Evolutionary conservation across 352 stramenopile genomes (phyloP).

Genomic region (Phytophthora gonapodyides): DNA sequence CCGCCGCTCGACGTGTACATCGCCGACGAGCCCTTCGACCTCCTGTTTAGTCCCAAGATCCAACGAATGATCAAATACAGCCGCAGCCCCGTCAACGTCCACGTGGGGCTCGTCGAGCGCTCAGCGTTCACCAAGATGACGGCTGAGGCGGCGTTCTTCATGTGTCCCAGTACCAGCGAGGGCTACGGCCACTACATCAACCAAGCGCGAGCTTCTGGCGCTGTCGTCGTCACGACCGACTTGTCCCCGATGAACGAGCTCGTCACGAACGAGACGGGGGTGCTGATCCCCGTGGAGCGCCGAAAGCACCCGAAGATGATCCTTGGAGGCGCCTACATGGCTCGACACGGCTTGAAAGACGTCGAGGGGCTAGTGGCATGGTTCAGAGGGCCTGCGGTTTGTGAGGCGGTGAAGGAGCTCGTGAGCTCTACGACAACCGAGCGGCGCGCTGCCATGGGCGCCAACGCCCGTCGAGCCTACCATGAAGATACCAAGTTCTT

Average conservation of each 20-base stretch:
- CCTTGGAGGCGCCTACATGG: constrained; percentile 29
- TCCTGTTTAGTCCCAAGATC: constrained; percentile 18
- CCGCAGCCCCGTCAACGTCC: constrained; percentile 36
- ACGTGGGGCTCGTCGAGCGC: constrained; percentile 29
- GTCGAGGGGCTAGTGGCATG: constrained; percentile 32
- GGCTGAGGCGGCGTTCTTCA: constrained; percentile 50
- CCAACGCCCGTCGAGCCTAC: constrained; percentile 41
- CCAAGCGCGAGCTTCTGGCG: constrained; percentile 54
- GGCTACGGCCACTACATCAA: constrained; percentile 78
- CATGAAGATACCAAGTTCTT: constrained; percentile 58
- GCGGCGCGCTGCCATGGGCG: constrained; percentile 37
- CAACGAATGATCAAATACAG: constrained; percentile 22
- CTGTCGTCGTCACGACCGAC: constrained; percentile 54
- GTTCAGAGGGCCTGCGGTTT: constrained; percentile 21
- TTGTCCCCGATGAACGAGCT: constrained; percentile 71
- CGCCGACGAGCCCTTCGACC: constrained; percentile 22
- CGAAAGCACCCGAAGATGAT: constrained; percentile 20
- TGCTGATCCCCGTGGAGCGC: constrained; percentile 17
- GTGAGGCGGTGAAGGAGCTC: constrained; percentile 28
- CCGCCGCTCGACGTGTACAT: constrained; percentile 52
- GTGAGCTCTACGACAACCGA: constrained; percentile 30
- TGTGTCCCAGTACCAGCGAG: constrained; percentile 63
- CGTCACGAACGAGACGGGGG: constrained; percentile 23
- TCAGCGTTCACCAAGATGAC: constrained; percentile 48
- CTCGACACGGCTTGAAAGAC: constrained; percentile 28